These are phyloP conservation scores for Trichothecium roseum DNA, from an alignment of 2,329 filamentous ascomycete species.

Conservation along the genomic window DNA sequence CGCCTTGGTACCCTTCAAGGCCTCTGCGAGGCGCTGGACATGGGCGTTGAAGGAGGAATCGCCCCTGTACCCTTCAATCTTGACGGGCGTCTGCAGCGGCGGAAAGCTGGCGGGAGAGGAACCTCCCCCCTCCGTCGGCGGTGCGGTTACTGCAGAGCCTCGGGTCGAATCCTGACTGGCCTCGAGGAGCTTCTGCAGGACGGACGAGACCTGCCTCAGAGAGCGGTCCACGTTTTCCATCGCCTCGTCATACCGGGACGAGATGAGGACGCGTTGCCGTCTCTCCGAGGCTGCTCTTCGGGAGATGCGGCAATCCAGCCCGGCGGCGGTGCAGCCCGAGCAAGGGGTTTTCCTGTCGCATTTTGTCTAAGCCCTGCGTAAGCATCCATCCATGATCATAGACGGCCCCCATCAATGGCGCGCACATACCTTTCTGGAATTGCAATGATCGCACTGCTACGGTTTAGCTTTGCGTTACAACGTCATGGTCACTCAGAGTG, in stretches of 20 bases:
- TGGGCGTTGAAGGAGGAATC: slow-evolving; percentile 18
- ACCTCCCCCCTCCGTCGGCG: too few species aligned
- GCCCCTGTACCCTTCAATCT: slow-evolving; percentile 13
- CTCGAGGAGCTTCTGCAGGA: slow-evolving; percentile 11
- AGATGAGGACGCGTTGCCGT: slow-evolving; percentile 18
- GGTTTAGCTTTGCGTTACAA: too few species aligned
- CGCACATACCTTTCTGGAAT: too few species aligned
- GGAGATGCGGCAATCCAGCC: slow-evolving; percentile 14
- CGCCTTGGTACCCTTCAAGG: not conserved
- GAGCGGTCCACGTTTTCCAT: slow-evolving; percentile 16
- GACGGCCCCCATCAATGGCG: too few species aligned
- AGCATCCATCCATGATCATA: too few species aligned
- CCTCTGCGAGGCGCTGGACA: not conserved
- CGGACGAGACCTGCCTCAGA: slow-evolving; percentile 13
- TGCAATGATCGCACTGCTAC: too few species aligned
- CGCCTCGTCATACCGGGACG: slow-evolving; percentile 18
- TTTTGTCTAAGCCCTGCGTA: slow-evolving; percentile 14
- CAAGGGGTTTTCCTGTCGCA: slow-evolving; percentile 17
- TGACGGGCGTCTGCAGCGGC: too few species aligned
- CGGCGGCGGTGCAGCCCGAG: slow-evolving; percentile 17
- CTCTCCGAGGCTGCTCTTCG: slow-evolving; percentile 12
- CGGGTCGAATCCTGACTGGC: too few species aligned
- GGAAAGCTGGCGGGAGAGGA: too few species aligned
- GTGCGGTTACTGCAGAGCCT: too few species aligned
- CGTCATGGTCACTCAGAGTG: too few species aligned